Evolutionary conservation across 257 asterid species (phyloP).

Genomic region (Paraleonurus japonicus): DNA sequence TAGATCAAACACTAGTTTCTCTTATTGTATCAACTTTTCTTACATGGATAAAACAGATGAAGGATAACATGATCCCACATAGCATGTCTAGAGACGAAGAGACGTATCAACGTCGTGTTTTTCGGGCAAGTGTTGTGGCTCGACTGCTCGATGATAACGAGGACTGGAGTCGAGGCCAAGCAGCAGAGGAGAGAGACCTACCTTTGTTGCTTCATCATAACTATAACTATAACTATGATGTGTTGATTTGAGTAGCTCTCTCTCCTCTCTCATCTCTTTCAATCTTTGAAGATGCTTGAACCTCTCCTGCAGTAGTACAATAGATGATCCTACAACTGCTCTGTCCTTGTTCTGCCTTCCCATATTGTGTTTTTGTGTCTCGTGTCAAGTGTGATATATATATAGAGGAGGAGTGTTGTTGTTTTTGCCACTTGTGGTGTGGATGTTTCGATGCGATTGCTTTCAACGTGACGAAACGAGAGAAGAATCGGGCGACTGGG

Average conservation of each 20-base stretch:
- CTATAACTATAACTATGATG: not conserved
- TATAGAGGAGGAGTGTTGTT: slow-evolving; percentile 26
- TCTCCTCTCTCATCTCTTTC: slow-evolving; percentile 51
- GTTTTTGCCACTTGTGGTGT: slow-evolving; percentile 34
- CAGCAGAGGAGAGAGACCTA: slow-evolving; percentile 25
- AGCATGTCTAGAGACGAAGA: slow-evolving; percentile 39
- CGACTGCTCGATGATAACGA: slow-evolving; percentile 6
- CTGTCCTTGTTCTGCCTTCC: slow-evolving; percentile 35
- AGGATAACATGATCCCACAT: slow-evolving; percentile 5
- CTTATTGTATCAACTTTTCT: slow-evolving; percentile 24
- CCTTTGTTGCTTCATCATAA: slow-evolving; percentile 9
- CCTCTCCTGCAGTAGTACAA: slow-evolving; percentile 42
- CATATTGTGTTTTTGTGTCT: slow-evolving; percentile 16
- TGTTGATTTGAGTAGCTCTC: slow-evolving; percentile 18
- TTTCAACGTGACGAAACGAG: slow-evolving; percentile 25
- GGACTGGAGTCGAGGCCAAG: slow-evolving; percentile 34
- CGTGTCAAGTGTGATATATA: slow-evolving; percentile 8
- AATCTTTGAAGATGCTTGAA: slow-evolving; percentile 44
- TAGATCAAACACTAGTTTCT: slow-evolving; percentile 16
- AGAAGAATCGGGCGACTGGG: slow-evolving; percentile 30
- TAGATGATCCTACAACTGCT: slow-evolving; percentile 41
- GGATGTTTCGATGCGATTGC: slow-evolving; percentile 19
- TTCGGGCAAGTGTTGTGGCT: slow-evolving; percentile 17
- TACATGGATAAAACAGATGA: slow-evolving; percentile 23
- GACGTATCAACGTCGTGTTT: slow-evolving; percentile 46